Conservation (phyloP, 2,329 filamentous ascomycete species). For the Decorospora gaudefroyi region DNA sequence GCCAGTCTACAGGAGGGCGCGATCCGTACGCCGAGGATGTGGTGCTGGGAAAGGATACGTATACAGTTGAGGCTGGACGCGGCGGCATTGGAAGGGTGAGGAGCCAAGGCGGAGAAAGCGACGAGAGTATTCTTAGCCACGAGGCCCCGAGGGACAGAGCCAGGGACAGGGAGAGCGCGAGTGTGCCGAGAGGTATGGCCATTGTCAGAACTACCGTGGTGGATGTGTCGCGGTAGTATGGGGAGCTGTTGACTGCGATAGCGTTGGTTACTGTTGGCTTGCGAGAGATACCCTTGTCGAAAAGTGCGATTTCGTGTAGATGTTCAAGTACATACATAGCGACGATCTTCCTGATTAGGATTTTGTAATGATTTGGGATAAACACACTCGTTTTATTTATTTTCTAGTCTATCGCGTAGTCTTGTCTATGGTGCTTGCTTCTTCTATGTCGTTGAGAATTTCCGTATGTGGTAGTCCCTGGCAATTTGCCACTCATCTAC, state of each 20-base stretch:
- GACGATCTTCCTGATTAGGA: not conserved
- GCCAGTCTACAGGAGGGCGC: slow-evolving; percentile 6
- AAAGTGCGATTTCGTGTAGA: not conserved
- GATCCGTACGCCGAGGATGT: slow-evolving; percentile 20
- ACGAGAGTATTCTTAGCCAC: slow-evolving; percentile 9
- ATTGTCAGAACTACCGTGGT: slow-evolving; percentile 32
- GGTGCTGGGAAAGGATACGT: slow-evolving; percentile 17
- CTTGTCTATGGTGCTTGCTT: slow-evolving; percentile 19
- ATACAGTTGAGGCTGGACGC: slow-evolving; percentile 11
- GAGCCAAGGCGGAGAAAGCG: slow-evolving; percentile 3
- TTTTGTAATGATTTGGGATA: not conserved
- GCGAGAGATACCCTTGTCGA: slow-evolving; percentile 1
- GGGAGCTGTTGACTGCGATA: not conserved
- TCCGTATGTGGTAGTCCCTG: slow-evolving; percentile 2
- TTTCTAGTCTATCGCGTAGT: slow-evolving; percentile 21
- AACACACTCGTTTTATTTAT: slow-evolving; percentile 1
- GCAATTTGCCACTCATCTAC: not conserved
- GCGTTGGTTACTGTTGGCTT: not conserved
- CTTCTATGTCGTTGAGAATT: slow-evolving; percentile 12
- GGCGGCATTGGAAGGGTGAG: slow-evolving; percentile 1
- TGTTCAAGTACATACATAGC: not conserved
- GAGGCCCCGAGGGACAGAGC: slow-evolving; percentile 4
- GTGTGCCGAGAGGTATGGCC: slow-evolving; percentile 12
- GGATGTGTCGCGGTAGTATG: slow-evolving; percentile 14
- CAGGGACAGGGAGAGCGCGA: slow-evolving; percentile 14